Base-by-base conservation (phyloP, 768 basidiomycete genomes). In the Naematelia aurantialba region DNA sequence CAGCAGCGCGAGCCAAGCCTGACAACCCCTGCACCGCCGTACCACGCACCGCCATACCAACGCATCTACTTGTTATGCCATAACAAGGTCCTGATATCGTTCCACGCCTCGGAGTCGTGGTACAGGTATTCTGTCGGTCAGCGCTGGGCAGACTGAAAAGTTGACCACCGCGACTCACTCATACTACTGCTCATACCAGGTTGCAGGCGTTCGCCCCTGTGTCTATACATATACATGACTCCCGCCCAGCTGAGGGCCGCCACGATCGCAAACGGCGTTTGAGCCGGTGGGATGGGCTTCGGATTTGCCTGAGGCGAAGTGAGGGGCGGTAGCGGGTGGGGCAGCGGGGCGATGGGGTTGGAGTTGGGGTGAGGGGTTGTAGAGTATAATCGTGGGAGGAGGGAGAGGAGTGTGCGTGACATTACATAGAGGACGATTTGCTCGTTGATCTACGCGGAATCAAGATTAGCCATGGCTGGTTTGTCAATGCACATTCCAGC, bases 181-280 rank as follows among this genome's bases (percentile, higher is more conserved):
- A 96, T 97, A 17, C 88, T 89, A 79, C 85, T 89, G 81, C 91
- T 91, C 91, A 97, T 90, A 58, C 93, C 96, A 17, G 91, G 89
- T 70, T 98, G 92, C 60, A 99, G 85, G n/a, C 86, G 86, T 79
- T 97, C 87, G 50, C 89, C 85, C 21, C 84, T 82, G 76, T 96
- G 82, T 70, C 86, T 82, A 83, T 93, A 98, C 61, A 96, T 79
- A 84, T 88, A 99, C 94, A 99, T 97, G 47, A 97, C 93, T 5
- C 87, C 83, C 45, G 91, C 96, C 96, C 96, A 98, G 29, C 87
- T 83, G 13, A 97, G 66, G 0, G 92, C 89, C 2, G 92, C 89
- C 61, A 93, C 91, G 46, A 89, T 72, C 1, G 88, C 85, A 78
- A 98, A 99, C 74, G 89, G 87, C 13, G 83, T 80, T 17, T 89